Percentiles rank a stretch among this genome's conserved stretches.
phyloP scores from a whole-genome alignment of 2,329 filamentous ascomycete genomes.

The Byssothecium circinans region DNA sequence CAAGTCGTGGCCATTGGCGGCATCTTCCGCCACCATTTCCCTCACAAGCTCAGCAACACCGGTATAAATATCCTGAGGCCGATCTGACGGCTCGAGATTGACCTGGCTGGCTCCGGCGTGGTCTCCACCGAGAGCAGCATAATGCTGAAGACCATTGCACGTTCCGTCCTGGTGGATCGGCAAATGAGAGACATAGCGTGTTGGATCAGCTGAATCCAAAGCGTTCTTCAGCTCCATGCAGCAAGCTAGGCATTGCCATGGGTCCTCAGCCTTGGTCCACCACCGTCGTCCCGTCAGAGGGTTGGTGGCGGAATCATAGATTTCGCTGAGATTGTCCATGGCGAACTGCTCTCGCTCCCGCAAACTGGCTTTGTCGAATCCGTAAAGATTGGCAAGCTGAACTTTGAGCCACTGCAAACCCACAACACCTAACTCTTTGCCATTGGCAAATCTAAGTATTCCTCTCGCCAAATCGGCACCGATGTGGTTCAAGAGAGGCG shows the following conservation, averaged over 20 bases:
- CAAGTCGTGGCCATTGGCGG: slow-evolving; percentile 56
- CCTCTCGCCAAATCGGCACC: slow-evolving; percentile 88
- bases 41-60: slow-evolving; percentile 89
- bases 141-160: slow-evolving; percentile 96
- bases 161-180: slow-evolving; percentile 96
- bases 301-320: slow-evolving; percentile 80
- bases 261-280: slow-evolving; percentile 91
- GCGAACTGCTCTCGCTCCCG: slow-evolving; percentile 80
- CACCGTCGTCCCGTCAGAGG: slow-evolving; percentile 76
- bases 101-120: slow-evolving; percentile 85
- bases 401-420: slow-evolving; percentile 93
- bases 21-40: slow-evolving; percentile 68
- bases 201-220: slow-evolving; percentile 73
- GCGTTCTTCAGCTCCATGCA: slow-evolving; percentile 86
- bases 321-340: slow-evolving; percentile 71
- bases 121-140: slow-evolving; percentile 92
- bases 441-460: slow-evolving; percentile 77
- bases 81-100: slow-evolving; percentile 85
- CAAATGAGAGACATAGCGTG: slow-evolving; percentile 74
- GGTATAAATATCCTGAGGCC: slow-evolving; percentile 91
- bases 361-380: slow-evolving; percentile 92
- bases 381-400: slow-evolving; percentile 86
- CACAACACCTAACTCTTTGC: slow-evolving; percentile 71
- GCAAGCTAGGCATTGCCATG: slow-evolving; percentile 91
- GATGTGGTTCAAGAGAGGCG: slow-evolving; percentile 96